These are phyloP conservation scores for Rhodotorula taiwanensis DNA, from an alignment of 768 basidiomycete genomes.

Conservation along the genomic window DNA sequence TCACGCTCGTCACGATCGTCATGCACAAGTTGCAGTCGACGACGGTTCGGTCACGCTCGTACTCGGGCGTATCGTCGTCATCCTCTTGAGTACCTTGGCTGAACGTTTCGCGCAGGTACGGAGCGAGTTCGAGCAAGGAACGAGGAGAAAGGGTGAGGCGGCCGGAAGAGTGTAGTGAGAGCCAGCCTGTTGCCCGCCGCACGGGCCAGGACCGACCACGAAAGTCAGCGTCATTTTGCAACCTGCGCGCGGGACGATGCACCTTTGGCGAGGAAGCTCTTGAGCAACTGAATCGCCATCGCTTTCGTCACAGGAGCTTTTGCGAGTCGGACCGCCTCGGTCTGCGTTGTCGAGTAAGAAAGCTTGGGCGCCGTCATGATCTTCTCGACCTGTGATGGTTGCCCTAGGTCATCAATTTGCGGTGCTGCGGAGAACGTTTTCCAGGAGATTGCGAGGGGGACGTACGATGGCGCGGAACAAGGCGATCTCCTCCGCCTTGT, in stretches of 20 bases:
- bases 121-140: conserved; percentile 62
- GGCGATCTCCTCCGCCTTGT: conserved; percentile 66
- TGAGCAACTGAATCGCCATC: conserved; percentile 55
- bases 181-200: conserved; percentile 5
- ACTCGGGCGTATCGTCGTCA: conserved; percentile 3
- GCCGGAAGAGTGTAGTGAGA: conserved; percentile 46
- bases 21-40: conserved; percentile 65
- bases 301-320: conserved; percentile 70
- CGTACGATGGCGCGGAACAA: conserved; percentile 77
- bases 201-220: not conserved
- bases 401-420: not conserved
- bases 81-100: conserved; percentile 52
- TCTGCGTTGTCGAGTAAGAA: conserved; percentile 67
- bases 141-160: conserved; percentile 72
- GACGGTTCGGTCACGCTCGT: conserved; percentile 42
- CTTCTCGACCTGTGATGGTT: conserved; percentile 61
- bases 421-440: not conserved
- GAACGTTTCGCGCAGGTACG: conserved; percentile 68
- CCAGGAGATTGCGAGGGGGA: too few species aligned
- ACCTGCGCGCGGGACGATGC: conserved; percentile 68
- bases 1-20: conserved; percentile 51
- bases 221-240: not conserved
- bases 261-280: conserved; percentile 74
- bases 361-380: conserved; percentile 74
- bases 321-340: conserved; percentile 66